phyloP scores from a whole-genome alignment of 176 grass and related monocot species.

The Oryza nivara region DNA sequence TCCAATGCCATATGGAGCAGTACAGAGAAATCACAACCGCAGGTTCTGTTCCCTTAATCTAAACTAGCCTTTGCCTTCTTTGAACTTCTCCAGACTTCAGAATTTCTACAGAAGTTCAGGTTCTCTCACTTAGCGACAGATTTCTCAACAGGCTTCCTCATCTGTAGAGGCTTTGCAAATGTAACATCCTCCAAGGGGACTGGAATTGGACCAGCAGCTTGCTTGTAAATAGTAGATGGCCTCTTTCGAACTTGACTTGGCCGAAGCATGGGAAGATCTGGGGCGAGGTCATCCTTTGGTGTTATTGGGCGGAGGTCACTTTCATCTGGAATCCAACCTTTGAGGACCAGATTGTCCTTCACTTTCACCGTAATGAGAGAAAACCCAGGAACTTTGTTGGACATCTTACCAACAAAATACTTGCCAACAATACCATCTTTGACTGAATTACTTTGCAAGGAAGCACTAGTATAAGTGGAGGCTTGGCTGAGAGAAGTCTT shows the following conservation, averaged over 20 bases:
- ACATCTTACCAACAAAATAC: conserved; percentile 52
- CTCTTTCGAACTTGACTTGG: conserved; percentile 44
- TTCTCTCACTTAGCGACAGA: not conserved
- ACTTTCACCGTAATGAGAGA: conserved; percentile 58
- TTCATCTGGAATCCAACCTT: conserved; percentile 63
- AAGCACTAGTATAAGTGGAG: not conserved
- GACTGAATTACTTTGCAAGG: conserved; percentile 27
- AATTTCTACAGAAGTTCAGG: not conserved
- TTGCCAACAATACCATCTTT: conserved; percentile 50
- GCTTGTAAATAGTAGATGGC: conserved; percentile 44
- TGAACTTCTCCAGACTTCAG: not conserved
- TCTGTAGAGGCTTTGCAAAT: not conserved
- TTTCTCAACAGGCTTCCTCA: not conserved
- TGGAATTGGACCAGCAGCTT: conserved; percentile 15
- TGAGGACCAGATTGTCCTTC: conserved; percentile 56
- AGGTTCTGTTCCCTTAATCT: not conserved
- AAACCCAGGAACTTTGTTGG: conserved; percentile 49
- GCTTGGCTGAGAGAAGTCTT: conserved; percentile 31
- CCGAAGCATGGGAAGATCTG: conserved; percentile 45
- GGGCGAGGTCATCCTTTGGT: conserved; percentile 50
- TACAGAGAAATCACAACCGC: not conserved
- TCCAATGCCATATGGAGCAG: not conserved
- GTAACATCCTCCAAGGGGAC: not conserved
- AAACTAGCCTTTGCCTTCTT: not conserved
- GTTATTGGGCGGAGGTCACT: conserved; percentile 37